These are phyloP conservation scores for Fusarium algeriense DNA, from an alignment of 2,329 filamentous ascomycete species.

Conservation along the genomic window DNA sequence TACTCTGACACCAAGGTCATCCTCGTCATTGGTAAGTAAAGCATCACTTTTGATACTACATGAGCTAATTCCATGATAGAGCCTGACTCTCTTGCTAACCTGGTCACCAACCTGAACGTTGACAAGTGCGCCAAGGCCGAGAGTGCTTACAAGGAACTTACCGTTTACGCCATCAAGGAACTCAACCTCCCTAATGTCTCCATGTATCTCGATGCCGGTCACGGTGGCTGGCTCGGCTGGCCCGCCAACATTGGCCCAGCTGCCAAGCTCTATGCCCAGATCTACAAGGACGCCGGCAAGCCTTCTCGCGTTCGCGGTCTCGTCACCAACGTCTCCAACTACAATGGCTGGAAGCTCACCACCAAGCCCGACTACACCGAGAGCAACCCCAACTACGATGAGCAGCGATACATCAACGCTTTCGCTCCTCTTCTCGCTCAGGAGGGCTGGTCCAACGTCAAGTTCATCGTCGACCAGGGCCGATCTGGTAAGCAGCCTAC, in stretches of 20 bases:
- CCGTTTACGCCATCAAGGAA: conserved; percentile 62
- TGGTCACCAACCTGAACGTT: conserved; percentile 67
- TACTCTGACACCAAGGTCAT: conserved; percentile 60
- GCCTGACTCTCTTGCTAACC: conserved; percentile 70
- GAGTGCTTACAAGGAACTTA: conserved; percentile 62
- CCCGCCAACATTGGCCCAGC: conserved; percentile 64
- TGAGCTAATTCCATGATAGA: conserved; percentile 50
- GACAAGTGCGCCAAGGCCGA: conserved; percentile 63
- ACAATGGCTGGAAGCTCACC: conserved; percentile 62
- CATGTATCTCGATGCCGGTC: conserved; percentile 70
- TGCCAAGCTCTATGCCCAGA: conserved; percentile 59
- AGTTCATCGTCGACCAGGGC: conserved; percentile 64
- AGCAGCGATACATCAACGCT: conserved; percentile 69
- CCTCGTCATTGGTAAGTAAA: conserved; percentile 57
- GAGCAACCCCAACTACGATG: conserved; percentile 64
- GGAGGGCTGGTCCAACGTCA: conserved; percentile 56
- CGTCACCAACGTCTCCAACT: conserved; percentile 70
- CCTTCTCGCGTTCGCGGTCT: conserved; percentile 65
- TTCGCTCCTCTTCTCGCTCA: conserved; percentile 72
- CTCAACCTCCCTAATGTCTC: conserved; percentile 68
- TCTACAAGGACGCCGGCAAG: conserved; percentile 64
- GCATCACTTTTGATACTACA: fast-evolving
- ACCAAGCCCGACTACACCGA: conserved; percentile 60
- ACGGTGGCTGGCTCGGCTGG: conserved; percentile 71
- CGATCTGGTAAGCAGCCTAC: conserved; percentile 71